Evolutionary conservation across 2,329 filamentous ascomycete genomes (phyloP).

Genomic region (Penicillium sp.): DNA sequence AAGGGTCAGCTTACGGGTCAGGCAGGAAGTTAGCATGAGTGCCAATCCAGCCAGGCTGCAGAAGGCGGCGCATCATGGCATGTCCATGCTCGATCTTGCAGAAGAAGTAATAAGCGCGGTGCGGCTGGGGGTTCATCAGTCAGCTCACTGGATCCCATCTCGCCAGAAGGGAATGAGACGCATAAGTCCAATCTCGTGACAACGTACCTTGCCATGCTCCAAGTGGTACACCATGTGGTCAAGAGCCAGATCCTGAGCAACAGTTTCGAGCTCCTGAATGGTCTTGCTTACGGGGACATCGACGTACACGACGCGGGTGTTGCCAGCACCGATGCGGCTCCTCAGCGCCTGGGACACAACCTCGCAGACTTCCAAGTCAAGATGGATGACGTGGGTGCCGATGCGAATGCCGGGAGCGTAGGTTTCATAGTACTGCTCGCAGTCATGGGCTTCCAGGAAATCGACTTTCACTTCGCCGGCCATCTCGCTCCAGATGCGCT

Average conservation of each 20-base stretch:
- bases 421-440: slow-evolving; percentile 35
- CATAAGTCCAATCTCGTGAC: neutral
- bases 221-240: slow-evolving; percentile 3
- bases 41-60: slow-evolving; percentile 8
- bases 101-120: slow-evolving; percentile 9
- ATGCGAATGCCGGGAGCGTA: slow-evolving; percentile 40
- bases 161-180: too few relatives aligned
- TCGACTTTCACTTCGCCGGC: slow-evolving; percentile 32
- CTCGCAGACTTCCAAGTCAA: slow-evolving; percentile 8
- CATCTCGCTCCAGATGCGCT: slow-evolving; percentile 28
- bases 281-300: neutral
- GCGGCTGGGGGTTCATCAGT: slow-evolving; percentile 5
- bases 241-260: neutral
- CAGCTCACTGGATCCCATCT: neutral
- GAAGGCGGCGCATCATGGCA: slow-evolving; percentile 3
- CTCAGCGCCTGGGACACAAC: neutral
- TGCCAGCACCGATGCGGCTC: neutral
- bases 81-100: slow-evolving; percentile 9
- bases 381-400: slow-evolving; percentile 34
- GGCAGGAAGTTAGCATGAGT: slow-evolving; percentile 8
- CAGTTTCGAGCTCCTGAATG: neutral
- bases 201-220: slow-evolving; percentile 5
- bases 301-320: slow-evolving; percentile 1
- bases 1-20: slow-evolving; percentile 13
- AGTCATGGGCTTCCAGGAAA: slow-evolving; percentile 37